phyloP scores from a whole-genome alignment of 2,329 filamentous ascomycete species.

The Trichoderma guizhouense region DNA sequence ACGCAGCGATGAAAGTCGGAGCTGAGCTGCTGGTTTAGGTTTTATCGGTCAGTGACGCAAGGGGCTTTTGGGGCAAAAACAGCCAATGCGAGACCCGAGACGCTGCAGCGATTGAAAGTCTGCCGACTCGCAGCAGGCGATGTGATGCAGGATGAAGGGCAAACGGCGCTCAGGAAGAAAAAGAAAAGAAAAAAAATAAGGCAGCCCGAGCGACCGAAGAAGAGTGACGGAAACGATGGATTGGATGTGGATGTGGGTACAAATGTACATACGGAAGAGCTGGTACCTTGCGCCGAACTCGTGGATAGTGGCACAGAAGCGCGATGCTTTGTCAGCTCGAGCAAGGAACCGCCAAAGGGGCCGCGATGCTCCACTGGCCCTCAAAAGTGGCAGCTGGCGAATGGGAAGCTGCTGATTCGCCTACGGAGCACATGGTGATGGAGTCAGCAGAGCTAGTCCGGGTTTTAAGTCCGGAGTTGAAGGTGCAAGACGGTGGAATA shows the following conservation, averaged over 20 bases:
- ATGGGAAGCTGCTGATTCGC: background rate
- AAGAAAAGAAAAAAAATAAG: background rate
- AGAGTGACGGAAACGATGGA: constrained; percentile 13
- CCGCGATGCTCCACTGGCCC: background rate
- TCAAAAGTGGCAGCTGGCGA: background rate
- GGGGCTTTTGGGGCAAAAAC: background rate
- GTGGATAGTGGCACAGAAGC: background rate
- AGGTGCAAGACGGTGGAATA: background rate
- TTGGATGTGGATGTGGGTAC: background rate
- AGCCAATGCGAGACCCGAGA: background rate
- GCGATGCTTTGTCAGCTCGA: constrained; percentile 11
- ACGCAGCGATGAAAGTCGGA: background rate
- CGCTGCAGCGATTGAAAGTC: background rate
- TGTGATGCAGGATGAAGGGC: background rate
- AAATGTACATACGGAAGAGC: background rate
- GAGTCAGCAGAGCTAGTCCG: background rate
- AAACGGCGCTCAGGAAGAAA: background rate
- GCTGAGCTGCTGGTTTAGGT: constrained; percentile 1
- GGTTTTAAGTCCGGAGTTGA: background rate
- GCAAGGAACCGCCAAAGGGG: constrained; percentile 11
- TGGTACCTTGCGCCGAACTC: background rate
- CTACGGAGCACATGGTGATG: background rate
- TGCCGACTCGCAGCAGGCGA: background rate
- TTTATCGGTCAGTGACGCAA: constrained; percentile 16
- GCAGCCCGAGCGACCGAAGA: constrained; percentile 15